Conservation (phyloP, 164 flowering plant genomes). For the Magnolia changhungtana region DNA sequence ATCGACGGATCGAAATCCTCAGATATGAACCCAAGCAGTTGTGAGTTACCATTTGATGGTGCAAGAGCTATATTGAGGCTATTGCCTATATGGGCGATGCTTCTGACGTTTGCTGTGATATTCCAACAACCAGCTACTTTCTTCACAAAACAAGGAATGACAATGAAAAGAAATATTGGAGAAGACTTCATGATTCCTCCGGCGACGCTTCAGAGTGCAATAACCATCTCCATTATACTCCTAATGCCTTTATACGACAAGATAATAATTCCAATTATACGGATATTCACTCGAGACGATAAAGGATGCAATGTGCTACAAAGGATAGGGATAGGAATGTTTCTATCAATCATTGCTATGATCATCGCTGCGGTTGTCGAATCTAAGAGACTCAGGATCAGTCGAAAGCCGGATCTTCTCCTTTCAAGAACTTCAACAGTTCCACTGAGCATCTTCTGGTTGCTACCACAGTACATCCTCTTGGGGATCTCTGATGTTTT, state of each 20-base stretch:
- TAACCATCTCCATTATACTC: not conserved
- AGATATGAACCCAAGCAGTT: not conserved
- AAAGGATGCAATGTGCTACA: constrained; percentile 5
- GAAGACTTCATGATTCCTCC: not conserved
- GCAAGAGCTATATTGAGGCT: constrained; percentile 3
- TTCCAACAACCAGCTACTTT: constrained; percentile 13
- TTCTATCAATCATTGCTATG: constrained; percentile 11
- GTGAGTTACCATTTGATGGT: not conserved
- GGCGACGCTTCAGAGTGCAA: not conserved
- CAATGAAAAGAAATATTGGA: constrained; percentile 6
- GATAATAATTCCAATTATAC: not conserved
- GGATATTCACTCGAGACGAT: not conserved
- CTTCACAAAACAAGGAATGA: constrained; percentile 16
- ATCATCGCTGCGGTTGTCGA: constrained; percentile 9
- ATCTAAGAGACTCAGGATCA: not conserved
- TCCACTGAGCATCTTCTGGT: constrained; percentile 8
- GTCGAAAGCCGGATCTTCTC: not conserved
- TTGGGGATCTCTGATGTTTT: constrained; percentile 22
- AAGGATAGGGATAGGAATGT: constrained; percentile 13
- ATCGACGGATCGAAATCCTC: not conserved
- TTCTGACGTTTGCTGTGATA: constrained; percentile 2
- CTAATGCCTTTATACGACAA: not conserved
- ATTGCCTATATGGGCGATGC: constrained; percentile 9
- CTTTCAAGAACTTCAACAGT: not conserved
- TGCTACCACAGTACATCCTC: constrained; percentile 22